Conservation (phyloP, 495 filamentous ascomycete genomes). For the Talaromyces borbonicus region DNA sequence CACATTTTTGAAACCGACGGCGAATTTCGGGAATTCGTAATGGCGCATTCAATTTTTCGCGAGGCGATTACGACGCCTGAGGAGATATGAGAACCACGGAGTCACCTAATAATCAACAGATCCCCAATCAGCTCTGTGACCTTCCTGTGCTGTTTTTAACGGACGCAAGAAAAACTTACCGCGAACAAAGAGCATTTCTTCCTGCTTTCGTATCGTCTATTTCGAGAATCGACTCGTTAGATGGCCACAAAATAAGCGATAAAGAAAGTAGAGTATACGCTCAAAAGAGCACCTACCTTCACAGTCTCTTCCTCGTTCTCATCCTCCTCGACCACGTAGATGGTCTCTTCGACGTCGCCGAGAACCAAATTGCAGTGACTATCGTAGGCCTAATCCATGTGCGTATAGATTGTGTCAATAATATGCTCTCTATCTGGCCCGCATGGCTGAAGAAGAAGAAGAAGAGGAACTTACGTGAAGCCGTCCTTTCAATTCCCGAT, state of each 20-base stretch:
- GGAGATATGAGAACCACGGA: conserved; percentile 95
- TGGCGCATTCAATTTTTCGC: not conserved
- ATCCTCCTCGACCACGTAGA: conserved; percentile 75
- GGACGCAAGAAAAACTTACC: conserved; percentile 42
- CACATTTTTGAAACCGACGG: too few relatives aligned
- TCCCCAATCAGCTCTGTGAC: not conserved
- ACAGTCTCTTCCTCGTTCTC: conserved; percentile 75
- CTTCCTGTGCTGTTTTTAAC: not conserved
- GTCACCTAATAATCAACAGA: conserved; percentile 52
- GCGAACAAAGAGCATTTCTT: conserved; percentile 98
- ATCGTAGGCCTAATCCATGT: conserved; percentile 71
- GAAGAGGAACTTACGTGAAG: conserved; percentile 60
- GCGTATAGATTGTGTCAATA: not conserved
- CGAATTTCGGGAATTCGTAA: too few relatives aligned
- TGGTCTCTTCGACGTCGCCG: conserved; percentile 93
- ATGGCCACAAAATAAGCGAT: not conserved
- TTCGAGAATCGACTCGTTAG: conserved; percentile 8
- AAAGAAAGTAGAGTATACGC: conserved; percentile 22
- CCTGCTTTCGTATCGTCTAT: conserved; percentile 92
- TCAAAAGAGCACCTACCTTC: too few relatives aligned
- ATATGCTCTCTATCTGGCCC: not conserved
- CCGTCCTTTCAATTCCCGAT: conserved; percentile 88
- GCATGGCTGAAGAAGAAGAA: not conserved
- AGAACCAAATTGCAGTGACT: conserved; percentile 98
- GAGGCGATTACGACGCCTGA: conserved; percentile 32